Conservation (phyloP, 192 early-diverging fungal species). For the Coemansia pectinata region DNA sequence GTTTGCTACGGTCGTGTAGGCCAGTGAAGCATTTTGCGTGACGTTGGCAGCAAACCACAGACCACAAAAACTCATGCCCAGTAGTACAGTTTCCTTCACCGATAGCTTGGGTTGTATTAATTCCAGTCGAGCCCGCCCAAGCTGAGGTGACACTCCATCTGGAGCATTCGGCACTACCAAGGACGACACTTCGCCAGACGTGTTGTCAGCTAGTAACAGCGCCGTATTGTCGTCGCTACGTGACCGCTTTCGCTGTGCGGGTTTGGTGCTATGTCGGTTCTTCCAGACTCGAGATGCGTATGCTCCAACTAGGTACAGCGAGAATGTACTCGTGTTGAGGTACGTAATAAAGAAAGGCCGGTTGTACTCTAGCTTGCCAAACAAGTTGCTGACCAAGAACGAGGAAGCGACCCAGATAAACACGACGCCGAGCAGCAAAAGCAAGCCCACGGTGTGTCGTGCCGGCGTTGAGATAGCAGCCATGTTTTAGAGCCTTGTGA, state of each 20-base stretch:
- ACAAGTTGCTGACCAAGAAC: slow-evolving; percentile 76
- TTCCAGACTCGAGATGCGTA: slow-evolving; percentile 10
- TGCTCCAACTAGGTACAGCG: slow-evolving; percentile 62
- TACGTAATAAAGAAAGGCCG: slow-evolving; percentile 80
- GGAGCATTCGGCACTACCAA: neutral
- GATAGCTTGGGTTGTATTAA: slow-evolving; percentile 19
- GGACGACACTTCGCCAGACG: neutral
- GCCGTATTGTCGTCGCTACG: slow-evolving; percentile 23
- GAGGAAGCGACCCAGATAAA: slow-evolving; percentile 79
- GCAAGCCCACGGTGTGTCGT: slow-evolving; percentile 65
- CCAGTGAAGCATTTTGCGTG: slow-evolving; percentile 70
- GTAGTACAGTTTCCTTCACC: slow-evolving; percentile 57
- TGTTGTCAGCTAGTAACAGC: neutral
- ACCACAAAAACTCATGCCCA: slow-evolving; percentile 69
- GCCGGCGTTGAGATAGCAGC: neutral
- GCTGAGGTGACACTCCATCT: neutral
- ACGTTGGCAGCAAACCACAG: slow-evolving; percentile 84
- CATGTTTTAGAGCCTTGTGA: slow-evolving; percentile 1
- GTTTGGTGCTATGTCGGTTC: neutral
- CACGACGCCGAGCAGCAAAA: slow-evolving; percentile 68
- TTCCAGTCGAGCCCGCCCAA: neutral
- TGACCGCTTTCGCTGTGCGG: slow-evolving; percentile 24
- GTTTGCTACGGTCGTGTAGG: slow-evolving; percentile 73
- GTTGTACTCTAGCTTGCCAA: slow-evolving; percentile 68
- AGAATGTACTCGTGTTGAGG: slow-evolving; percentile 74